Evolutionary conservation across 331 rosid genomes (phyloP).

Genomic region (Malus hybrid): DNA sequence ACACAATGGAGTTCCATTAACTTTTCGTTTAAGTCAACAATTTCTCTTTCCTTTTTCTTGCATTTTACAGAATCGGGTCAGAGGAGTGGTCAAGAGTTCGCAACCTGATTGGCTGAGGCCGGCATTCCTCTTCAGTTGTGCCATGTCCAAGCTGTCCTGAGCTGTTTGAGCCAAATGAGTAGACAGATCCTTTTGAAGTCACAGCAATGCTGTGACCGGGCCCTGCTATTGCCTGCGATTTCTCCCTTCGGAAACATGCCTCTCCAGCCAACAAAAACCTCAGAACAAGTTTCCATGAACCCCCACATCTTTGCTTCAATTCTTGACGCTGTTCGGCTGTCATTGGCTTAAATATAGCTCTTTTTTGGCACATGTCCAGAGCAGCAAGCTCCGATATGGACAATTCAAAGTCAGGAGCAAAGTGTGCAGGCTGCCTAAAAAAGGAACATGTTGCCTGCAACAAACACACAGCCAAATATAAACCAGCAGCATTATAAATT

Average conservation of each 20-base stretch:
- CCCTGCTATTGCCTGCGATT: constrained; percentile 88
- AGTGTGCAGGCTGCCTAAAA: constrained; percentile 83
- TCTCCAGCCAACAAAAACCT: constrained; percentile 88
- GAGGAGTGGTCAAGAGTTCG: constrained; percentile 12
- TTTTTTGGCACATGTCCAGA: constrained; percentile 78
- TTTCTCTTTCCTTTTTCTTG: constrained; percentile 25
- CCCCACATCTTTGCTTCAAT: constrained; percentile 86
- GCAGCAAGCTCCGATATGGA: constrained; percentile 92
- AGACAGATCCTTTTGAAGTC: constrained; percentile 72
- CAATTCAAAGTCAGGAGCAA: constrained; percentile 62
- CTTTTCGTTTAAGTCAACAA: constrained; percentile 30
- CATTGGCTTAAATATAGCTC: constrained; percentile 86
- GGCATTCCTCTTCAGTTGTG: constrained; percentile 64
- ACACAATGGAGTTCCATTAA: constrained; percentile 47
- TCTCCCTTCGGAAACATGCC: constrained; percentile 86
- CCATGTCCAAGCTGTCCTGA: constrained; percentile 97
- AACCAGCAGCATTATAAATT: constrained; percentile 36
- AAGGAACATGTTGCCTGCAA: constrained; percentile 96
- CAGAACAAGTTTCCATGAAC: constrained; percentile 93
- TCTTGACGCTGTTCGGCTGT: constrained; percentile 50
- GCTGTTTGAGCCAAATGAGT: constrained; percentile 85
- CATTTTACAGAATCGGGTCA: constrained; percentile 11
- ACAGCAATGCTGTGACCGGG: constrained; percentile 97
- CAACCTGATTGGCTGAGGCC: constrained; percentile 79
- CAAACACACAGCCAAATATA: constrained; percentile 24